Evolutionary conservation across 208 protist species (phyloP), one percentile per base, ranked within the genome.

Genomic region (Crithidia brevicula): DNA sequence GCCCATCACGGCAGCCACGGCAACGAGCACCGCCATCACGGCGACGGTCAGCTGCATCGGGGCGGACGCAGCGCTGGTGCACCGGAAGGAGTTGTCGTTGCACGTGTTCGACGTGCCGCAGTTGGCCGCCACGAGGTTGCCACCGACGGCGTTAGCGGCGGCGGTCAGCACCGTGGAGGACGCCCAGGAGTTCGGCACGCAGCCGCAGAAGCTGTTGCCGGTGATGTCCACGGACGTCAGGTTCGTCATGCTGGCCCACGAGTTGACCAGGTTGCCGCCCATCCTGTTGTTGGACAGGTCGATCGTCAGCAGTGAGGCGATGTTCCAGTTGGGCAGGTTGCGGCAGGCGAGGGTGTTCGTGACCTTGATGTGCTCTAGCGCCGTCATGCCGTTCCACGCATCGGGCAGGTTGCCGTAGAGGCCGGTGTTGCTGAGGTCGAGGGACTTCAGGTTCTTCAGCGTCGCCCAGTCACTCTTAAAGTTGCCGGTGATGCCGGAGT

Each of bases 381-480:
- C 4, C 18, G 10, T 22, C 70, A 76, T 76, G 47, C 46, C 47
- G 50, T 53, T 60, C 71, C 71, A 77, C 56, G 62, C 31, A 16
- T 54, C 46, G 9, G 71, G 71, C 13, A 77, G 11, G 18, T 9
- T 1, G 47, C 49, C 47, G 30, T 38, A 3, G 40, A 77, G 53
- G 40, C 18, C 4, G 27, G 71, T 77, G 63, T 25, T 50, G 71
- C 61, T 68, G 33, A 77, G 56, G 63, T 70, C 36, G 49, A 77
- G 25, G 50, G 25, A 54, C 16, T n/a, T 15, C 16, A 77, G 34
- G 23, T 53, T 33, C 16, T 13, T 18, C 18, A 77, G 57, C 30
- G 23, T 23, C 1, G 34, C 54, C 71, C 71, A 77, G 33, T 18
- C 27, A 31, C 4, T 16, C 0, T 33, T 47, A 31, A 77, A 67